phyloP scores from a whole-genome alignment of 192 early-diverging fungal genomes.

The Linnemannia elongata region DNA sequence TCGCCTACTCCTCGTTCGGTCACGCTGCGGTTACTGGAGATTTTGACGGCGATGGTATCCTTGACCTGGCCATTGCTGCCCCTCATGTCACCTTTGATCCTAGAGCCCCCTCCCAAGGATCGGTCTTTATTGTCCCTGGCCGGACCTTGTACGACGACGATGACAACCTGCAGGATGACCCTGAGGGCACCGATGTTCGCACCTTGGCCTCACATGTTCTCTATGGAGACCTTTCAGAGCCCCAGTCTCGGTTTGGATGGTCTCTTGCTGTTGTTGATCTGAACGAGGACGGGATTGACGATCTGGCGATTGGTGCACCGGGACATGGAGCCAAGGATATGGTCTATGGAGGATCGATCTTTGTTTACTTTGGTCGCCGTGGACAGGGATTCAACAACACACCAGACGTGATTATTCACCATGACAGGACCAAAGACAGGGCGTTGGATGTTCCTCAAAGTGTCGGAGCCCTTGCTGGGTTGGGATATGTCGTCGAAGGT shows the following conservation, averaged over 20 bases:
- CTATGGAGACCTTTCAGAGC: slow-evolving; percentile 21
- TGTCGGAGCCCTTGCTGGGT: slow-evolving; percentile 39
- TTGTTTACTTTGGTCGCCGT: slow-evolving; percentile 74
- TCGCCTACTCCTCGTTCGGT: slow-evolving; percentile 76
- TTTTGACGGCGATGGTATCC: slow-evolving; percentile 73
- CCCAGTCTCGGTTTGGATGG: slow-evolving; percentile 78
- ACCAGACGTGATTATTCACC: slow-evolving; percentile 65
- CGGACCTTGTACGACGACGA: slow-evolving; percentile 10
- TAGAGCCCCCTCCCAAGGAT: slow-evolving; percentile 60
- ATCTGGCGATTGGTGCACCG: slow-evolving; percentile 82
- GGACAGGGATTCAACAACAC: slow-evolving; percentile 59
- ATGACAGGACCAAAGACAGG: slow-evolving; percentile 17
- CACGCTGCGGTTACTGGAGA: slow-evolving; percentile 74
- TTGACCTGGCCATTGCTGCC: slow-evolving; percentile 75
- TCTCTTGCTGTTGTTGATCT: slow-evolving; percentile 83
- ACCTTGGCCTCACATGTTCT: slow-evolving; percentile 50
- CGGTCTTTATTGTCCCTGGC: slow-evolving; percentile 68
- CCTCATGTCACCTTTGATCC: slow-evolving; percentile 63
- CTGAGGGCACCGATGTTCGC: slow-evolving; percentile 57
- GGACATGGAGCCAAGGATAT: slow-evolving; percentile 53
- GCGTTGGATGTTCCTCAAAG: not conserved
- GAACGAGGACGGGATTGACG: slow-evolving; percentile 90
- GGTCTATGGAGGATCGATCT: slow-evolving; percentile 66
- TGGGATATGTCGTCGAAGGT: slow-evolving; percentile 64
- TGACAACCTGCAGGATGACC: slow-evolving; percentile 20